phyloP scores from a whole-genome alignment of 1,284 basidiomycete genomes.

The Puccinia novopanici region DNA sequence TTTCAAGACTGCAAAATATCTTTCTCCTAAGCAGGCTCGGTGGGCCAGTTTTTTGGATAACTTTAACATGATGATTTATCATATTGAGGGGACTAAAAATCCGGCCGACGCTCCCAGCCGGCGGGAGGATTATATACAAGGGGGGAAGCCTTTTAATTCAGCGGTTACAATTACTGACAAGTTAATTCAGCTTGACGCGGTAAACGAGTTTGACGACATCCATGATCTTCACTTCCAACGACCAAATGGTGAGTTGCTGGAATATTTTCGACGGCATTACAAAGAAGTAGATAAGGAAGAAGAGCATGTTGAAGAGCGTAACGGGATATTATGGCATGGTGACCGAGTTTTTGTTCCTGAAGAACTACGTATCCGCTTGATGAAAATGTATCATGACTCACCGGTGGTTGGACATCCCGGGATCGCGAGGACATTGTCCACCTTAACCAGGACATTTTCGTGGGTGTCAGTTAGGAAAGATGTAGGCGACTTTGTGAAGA shows the following conservation, averaged over 20 bases:
- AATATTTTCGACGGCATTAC: neutral
- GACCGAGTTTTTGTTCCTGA: neutral
- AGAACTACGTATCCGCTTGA: no score
- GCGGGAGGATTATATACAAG: neutral
- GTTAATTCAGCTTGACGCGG: no score
- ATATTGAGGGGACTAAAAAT: constrained; percentile 1
- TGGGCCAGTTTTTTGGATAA: neutral
- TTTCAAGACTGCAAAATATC: constrained; percentile 25
- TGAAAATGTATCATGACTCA: neutral
- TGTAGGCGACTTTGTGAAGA: neutral
- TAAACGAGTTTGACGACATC: no score
- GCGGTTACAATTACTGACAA: no score
- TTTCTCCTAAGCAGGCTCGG: neutral
- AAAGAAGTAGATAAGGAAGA: neutral
- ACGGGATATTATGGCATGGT: neutral
- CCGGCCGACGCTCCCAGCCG: constrained; percentile 10
- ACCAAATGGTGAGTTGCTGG: neutral
- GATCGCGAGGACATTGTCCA: no score
- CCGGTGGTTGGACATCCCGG: no score
- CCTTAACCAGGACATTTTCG: neutral
- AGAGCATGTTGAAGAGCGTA: neutral
- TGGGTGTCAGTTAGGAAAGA: neutral
- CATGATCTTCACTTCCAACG: no score
- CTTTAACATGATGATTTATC: constrained; percentile 9
- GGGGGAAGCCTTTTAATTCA: neutral